Evolutionary conservation across 2,329 filamentous ascomycete genomes (phyloP), one percentile per base, ranked within the genome.

Genomic region (Alternaria longipes): DNA sequence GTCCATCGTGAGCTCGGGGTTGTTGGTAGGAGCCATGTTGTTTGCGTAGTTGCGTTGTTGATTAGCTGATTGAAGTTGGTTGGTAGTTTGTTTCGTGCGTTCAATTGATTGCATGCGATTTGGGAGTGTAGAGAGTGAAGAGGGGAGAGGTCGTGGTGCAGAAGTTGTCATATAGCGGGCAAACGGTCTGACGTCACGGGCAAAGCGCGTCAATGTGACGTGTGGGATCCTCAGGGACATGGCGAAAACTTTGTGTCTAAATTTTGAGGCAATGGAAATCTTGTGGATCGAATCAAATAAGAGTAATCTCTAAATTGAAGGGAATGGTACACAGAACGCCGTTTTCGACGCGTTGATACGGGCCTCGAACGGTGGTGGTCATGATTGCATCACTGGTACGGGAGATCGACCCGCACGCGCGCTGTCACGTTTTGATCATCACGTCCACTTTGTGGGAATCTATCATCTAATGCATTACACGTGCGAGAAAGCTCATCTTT

Each of bases 1-100:
- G 41, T 64, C 64, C 20, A 78, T 67, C 64, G 74, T 65, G 42
- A 79, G 66, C 42, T 78, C 73, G 24, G 59, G 18, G 41, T 69
- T 66, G 59, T 77, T 79, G 63, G 77, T 74, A 30, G 74, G 72
- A 51, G 57, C 38, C 77, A 78, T 78, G 20, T 68, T 78, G 24
- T 68, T 72, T 60, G 62, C 57, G 46, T 69, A 71, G 28, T 56
- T 41, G 63, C 60, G 59, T 54, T 51, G 55, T 58, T 57, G 54
- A 3, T 56, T 12, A 55, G 65, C 56, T 5, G 38, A n/a, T 60
- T 58, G 52, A 3, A 63, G 5, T 58, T 68, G 66, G 26, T 59
- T 66, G 22, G 64, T 54, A 6, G 67, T 45, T 63, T 65, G 61
- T 14, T 62, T 62, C 45, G 60, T 63, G 36, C 59, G 62, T 41